Evolutionary conservation across 495 filamentous ascomycete genomes (phyloP).

Genomic region (Letharia lupina): DNA sequence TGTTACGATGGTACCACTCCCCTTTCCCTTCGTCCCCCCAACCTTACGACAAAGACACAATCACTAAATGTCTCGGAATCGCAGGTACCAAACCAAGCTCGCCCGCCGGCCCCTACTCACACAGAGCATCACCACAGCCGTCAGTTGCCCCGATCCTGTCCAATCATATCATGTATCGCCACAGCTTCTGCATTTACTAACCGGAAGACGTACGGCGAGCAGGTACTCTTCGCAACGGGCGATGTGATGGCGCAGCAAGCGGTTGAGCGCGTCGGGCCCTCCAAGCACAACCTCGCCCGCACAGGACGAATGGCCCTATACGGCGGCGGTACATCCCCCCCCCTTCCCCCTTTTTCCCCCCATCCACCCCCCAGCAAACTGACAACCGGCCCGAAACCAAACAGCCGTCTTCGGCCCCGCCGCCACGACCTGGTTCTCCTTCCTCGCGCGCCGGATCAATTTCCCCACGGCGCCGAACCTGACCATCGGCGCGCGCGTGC

Average conservation of each 20-base stretch:
- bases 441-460: conserved; percentile 63
- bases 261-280: conserved; percentile 71
- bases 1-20: conserved; percentile 15
- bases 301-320: conserved; percentile 89
- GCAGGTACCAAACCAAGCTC: conserved; percentile 82
- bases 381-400: too few species aligned
- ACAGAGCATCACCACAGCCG: conserved; percentile 75
- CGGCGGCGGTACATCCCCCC: conserved; percentile 60
- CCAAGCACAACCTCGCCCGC: conserved; percentile 71
- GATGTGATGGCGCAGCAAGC: conserved; percentile 88
- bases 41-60: not conserved
- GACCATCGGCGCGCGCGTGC: conserved; percentile 75
- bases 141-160: conserved; percentile 28
- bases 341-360: not conserved
- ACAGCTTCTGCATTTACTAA: not conserved
- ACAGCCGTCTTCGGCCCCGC: conserved; percentile 83
- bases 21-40: not conserved
- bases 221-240: conserved; percentile 84
- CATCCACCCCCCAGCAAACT: not conserved
- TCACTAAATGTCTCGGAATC: not conserved
- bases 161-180: not conserved
- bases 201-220: not conserved
- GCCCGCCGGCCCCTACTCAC: conserved; percentile 77
- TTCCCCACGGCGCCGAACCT: conserved; percentile 50
- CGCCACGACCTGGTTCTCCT: conserved; percentile 79